Conservation (phyloP, 768 basidiomycete genomes). For the Phlebiopsis flavidoalba region DNA sequence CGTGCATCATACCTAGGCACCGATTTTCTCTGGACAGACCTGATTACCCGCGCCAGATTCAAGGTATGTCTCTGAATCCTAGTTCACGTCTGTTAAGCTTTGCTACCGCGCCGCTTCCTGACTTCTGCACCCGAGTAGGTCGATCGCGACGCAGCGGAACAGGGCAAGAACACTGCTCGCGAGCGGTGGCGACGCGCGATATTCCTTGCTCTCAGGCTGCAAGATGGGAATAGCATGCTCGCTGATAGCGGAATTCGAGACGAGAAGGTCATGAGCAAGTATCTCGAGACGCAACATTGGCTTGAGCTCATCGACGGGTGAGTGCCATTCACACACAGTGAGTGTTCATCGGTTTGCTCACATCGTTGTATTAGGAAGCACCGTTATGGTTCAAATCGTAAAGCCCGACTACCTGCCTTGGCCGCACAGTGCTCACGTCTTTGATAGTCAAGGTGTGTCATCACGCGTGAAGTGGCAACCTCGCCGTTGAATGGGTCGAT, state of each 20-base stretch:
- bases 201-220: constrained; percentile 36
- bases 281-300: constrained; percentile 58
- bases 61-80: constrained; percentile 13
- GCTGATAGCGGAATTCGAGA: constrained; percentile 23
- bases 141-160: constrained; percentile 35
- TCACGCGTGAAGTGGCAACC: not conserved
- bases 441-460: constrained; percentile 38
- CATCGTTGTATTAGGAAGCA: constrained; percentile 37
- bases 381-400: constrained; percentile 59
- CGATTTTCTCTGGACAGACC: constrained; percentile 20
- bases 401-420: constrained; percentile 17
- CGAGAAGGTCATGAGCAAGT: constrained; percentile 34
- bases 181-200: constrained; percentile 45
- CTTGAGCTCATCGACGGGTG: constrained; percentile 57
- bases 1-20: constrained; percentile 14
- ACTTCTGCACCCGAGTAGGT: constrained; percentile 24
- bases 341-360: not conserved
- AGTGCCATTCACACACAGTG: constrained; percentile 12
- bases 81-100: no score
- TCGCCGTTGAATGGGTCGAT: not conserved
- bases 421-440: not conserved
- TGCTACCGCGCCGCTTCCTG: not conserved
- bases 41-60: constrained; percentile 18
- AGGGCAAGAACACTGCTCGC: constrained; percentile 40
- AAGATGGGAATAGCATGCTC: constrained; percentile 39